Base-by-base conservation (phyloP, 2,329 filamentous ascomycete species). In the Colletotrichum simmondsii region DNA sequence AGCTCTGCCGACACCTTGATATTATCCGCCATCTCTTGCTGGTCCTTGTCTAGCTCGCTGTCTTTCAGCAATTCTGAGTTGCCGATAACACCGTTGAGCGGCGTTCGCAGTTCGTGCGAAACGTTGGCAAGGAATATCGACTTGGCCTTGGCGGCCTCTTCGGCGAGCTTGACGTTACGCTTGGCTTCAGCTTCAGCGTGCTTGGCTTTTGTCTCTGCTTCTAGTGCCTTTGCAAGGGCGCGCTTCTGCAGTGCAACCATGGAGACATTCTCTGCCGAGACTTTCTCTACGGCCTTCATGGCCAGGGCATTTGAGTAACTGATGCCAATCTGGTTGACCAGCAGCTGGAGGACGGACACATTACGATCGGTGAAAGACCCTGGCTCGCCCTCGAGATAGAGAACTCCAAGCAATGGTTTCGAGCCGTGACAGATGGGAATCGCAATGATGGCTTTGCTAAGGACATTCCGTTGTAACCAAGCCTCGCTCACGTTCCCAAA, bases 1-100 rank as follows among this genome's bases (percentile, higher is more conserved):
- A 97, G 91, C 79, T 98, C 95, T 0, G 94, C 95, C 61, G 94
- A 97, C 37, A 95, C 89, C 62, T 94, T 91, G 67, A 97, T 97
- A 19, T 94, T 96, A 79, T 97, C 94, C 4, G 94, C 93, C 87
- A 95, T 97, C 76, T 97, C 94, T 37, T 92, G 87, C 81, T 97
- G 94, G 75, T 97, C 94, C 71, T 87, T 89, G 75, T 93, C 91
- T 65, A 97, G 85, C 26, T 89, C 85, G 77, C 93, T 95, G 78
- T 97, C 94, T 60, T 94, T 88, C 8, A 97, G 83, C 19, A 97
- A 88, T 80, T 97, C 95, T 12, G 93, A 94, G 86, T 97, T 97
- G 59, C 95, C 95, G 77, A 97, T 95, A 10, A 97, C 94, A 35
- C 95, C 95, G 71, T 96, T 95, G 62, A 97, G 91, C 0, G 95